phyloP scores from a whole-genome alignment of 345 rosid genomes.

The Raphanus sativus region DNA sequence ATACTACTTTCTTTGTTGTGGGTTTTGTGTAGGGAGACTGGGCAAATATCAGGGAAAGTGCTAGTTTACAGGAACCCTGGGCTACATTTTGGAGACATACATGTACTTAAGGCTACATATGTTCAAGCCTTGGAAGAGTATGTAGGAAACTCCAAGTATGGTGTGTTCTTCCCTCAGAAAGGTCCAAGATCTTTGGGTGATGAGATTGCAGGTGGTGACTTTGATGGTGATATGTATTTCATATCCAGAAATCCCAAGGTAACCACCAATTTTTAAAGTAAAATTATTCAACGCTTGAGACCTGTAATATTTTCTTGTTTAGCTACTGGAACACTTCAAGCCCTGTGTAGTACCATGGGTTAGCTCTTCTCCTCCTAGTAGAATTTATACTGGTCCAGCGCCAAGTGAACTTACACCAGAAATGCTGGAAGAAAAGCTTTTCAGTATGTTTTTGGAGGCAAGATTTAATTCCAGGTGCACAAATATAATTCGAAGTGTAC shows the following conservation, averaged over 20 bases:
- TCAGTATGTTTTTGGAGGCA: slow-evolving; percentile 48
- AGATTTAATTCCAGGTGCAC: slow-evolving; percentile 57
- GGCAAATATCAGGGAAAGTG: slow-evolving; percentile 73
- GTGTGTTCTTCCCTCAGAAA: too few relatives aligned
- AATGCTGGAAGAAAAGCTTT: slow-evolving; percentile 61
- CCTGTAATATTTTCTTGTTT: slow-evolving; percentile 9
- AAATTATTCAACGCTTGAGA: too few relatives aligned
- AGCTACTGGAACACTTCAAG: slow-evolving; percentile 61
- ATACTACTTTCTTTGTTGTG: neutral
- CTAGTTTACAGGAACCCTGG: slow-evolving; percentile 84
- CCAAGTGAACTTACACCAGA: slow-evolving; percentile 47
- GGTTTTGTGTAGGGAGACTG: slow-evolving; percentile 49
- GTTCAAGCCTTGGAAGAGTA: slow-evolving; percentile 49
- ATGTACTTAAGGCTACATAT: slow-evolving; percentile 58
- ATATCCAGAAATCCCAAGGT: slow-evolving; percentile 80
- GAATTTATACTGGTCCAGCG: slow-evolving; percentile 5
- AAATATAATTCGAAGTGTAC: too few relatives aligned
- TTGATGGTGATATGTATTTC: slow-evolving; percentile 43
- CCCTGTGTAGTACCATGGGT: slow-evolving; percentile 59
- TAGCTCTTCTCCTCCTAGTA: slow-evolving; percentile 34
- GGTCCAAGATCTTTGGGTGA: slow-evolving; percentile 64
- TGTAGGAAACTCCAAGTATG: slow-evolving; percentile 48
- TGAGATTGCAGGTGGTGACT: slow-evolving; percentile 59
- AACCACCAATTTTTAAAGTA: neutral
- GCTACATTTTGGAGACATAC: slow-evolving; percentile 81